Percentiles rank a stretch among this genome's conserved stretches.
These are phyloP conservation scores for Stentor roeselii DNA, from an alignment of 73 alveolate genomes.

Conservation along the genomic window DNA sequence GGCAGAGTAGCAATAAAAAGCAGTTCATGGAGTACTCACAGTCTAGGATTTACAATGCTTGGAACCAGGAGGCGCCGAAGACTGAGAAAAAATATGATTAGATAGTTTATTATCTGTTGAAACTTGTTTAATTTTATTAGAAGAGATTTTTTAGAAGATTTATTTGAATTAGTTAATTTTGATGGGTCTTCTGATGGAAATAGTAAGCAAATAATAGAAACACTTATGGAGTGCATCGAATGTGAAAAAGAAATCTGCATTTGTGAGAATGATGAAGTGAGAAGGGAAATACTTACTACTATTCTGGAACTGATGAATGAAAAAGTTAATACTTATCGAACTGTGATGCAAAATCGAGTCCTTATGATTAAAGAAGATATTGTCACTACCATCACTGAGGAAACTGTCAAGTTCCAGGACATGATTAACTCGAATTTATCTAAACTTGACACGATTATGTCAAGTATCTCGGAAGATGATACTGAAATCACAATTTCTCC, in stretches of 20 bases:
- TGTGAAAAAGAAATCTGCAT: no score
- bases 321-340: neutral
- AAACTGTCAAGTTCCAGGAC: no score
- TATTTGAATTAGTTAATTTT: neutral
- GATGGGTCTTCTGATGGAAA: neutral
- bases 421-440: no score
- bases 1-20: slow-evolving; percentile 34
- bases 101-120: neutral
- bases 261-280: neutral
- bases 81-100: slow-evolving; percentile 13
- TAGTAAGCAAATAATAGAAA: no score
- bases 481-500: no score
- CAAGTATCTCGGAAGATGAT: no score
- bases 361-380: neutral
- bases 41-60: slow-evolving; percentile 45
- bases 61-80: slow-evolving; percentile 52
- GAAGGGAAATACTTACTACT: neutral
- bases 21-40: slow-evolving; percentile 1
- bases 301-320: neutral
- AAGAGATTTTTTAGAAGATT: neutral
- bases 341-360: neutral
- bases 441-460: no score
- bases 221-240: neutral
- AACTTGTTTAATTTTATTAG: neutral
- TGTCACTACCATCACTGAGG: no score